These are phyloP conservation scores for Mallotus japonicus DNA, from an alignment of 441 rosid species.

Conservation along the genomic window DNA sequence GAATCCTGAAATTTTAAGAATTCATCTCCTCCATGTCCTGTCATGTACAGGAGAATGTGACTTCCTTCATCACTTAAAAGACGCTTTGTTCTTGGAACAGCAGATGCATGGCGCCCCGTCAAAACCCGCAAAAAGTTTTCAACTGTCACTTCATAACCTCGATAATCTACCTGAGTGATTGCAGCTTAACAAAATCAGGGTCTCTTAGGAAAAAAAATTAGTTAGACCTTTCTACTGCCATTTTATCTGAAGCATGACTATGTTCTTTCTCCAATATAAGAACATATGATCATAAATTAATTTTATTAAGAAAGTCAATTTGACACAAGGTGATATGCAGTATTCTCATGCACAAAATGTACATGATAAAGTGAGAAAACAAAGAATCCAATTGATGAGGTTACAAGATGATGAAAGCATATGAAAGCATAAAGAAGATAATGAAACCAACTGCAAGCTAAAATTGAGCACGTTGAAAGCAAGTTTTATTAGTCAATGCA, in stretches of 20 bases:
- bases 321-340: too few species aligned
- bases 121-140: conserved; percentile 88
- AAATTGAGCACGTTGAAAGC: background rate
- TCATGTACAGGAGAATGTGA: conserved; percentile 95
- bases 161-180: conserved; percentile 81
- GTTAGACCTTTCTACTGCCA: conserved; percentile 7
- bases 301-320: background rate
- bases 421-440: background rate
- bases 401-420: background rate
- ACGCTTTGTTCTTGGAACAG: conserved; percentile 98
- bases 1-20: conserved; percentile 96
- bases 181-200: conserved; percentile 31
- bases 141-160: conserved; percentile 94
- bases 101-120: conserved; percentile 82
- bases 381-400: background rate
- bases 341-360: background rate
- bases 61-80: conserved; percentile 98
- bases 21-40: conserved; percentile 99
- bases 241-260: conserved; percentile 11
- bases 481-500: background rate
- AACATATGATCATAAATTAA: background rate
- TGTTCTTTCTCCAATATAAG: background rate
- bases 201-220: background rate
- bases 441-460: background rate
- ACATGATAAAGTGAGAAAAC: background rate